Conservation (phyloP, 352 stramenopile species). For the Phytopythium cucurbitacearum region DNA sequence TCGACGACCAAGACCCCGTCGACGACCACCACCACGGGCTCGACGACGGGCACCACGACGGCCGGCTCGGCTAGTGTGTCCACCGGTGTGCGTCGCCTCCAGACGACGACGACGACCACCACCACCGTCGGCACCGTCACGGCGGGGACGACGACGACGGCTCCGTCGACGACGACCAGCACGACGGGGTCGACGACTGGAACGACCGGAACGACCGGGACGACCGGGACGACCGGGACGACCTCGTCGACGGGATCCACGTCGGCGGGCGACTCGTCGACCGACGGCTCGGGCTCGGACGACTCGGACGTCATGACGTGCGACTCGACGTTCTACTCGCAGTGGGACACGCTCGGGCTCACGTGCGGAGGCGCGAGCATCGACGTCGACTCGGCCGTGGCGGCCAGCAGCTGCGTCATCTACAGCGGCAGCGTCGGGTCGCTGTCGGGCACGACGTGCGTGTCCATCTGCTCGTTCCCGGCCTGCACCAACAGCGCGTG, state of each 20-base stretch:
- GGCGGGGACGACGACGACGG: conserved; percentile 5
- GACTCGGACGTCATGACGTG: conserved; percentile 48
- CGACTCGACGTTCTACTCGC: conserved; percentile 75
- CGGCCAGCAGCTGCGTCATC: conserved; percentile 57
- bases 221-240: background rate
- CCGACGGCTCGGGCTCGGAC: conserved; percentile 1
- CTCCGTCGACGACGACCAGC: conserved; percentile 7
- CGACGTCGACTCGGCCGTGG: conserved; percentile 47
- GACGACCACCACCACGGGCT: conserved; percentile 10
- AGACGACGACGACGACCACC: conserved; percentile 9
- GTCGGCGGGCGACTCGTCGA: conserved; percentile 3
- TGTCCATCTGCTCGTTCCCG: conserved; percentile 80
- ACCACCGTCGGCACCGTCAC: conserved; percentile 3
- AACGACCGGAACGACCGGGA: background rate
- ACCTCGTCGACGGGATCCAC: conserved; percentile 4
- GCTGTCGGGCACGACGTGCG: conserved; percentile 49
- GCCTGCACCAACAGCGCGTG: conserved; percentile 51
- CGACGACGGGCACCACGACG: background rate
- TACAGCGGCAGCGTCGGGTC: conserved; percentile 62
- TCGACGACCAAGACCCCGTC: conserved; percentile 20
- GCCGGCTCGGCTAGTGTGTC: background rate
- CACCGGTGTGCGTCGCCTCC: too few species aligned
- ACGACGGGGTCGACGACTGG: background rate
- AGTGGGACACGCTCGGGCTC: conserved; percentile 65
- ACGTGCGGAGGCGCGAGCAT: conserved; percentile 45